A percentile compares a stretch with the other conserved stretches of the same genome.
Evolutionary conservation across 495 filamentous ascomycete genomes (phyloP).

Genomic region (Aspergillus hancockii): DNA sequence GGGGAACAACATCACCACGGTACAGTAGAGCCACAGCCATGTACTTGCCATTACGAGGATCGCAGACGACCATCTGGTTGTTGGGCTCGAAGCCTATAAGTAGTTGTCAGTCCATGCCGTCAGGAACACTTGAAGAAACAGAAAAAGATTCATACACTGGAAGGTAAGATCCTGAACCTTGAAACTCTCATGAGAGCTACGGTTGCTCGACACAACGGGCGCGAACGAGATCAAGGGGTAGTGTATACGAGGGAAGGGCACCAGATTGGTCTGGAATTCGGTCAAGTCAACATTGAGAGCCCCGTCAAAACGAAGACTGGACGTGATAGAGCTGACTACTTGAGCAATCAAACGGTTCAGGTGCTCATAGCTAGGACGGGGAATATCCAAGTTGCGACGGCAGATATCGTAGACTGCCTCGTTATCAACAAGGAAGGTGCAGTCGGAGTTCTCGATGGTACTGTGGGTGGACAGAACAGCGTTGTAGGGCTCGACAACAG

Average conservation of each 20-base stretch:
- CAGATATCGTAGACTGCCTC: slow-evolving; percentile 94
- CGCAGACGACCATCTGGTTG: slow-evolving; percentile 96
- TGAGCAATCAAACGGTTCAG: slow-evolving; percentile 89
- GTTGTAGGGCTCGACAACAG: slow-evolving; percentile 93
- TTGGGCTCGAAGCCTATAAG: slow-evolving; percentile 78
- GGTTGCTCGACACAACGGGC: slow-evolving; percentile 77
- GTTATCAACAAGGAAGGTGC: slow-evolving; percentile 91
- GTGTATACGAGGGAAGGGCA: slow-evolving; percentile 89
- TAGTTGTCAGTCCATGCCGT: slow-evolving; percentile 31
- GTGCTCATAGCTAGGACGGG: slow-evolving; percentile 83
- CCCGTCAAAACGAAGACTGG: slow-evolving; percentile 86
- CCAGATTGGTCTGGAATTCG: slow-evolving; percentile 94
- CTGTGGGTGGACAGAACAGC: slow-evolving; percentile 89
- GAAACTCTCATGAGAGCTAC: slow-evolving; percentile 88
- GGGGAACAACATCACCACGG: slow-evolving; percentile 85
- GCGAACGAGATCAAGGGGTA: slow-evolving; percentile 90
- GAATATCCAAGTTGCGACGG: slow-evolving; percentile 83
- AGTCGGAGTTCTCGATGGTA: slow-evolving; percentile 92
- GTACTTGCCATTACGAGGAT: slow-evolving; percentile 90
- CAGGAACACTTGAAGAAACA: background rate
- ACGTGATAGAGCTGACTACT: slow-evolving; percentile 89
- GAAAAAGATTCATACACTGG: slow-evolving; percentile 62
- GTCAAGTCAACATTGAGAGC: slow-evolving; percentile 90
- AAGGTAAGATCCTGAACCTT: slow-evolving; percentile 85
- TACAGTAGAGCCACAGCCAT: slow-evolving; percentile 91